Conservation (phyloP, 176 grass and related monocot species). For the Carex littledalei region DNA sequence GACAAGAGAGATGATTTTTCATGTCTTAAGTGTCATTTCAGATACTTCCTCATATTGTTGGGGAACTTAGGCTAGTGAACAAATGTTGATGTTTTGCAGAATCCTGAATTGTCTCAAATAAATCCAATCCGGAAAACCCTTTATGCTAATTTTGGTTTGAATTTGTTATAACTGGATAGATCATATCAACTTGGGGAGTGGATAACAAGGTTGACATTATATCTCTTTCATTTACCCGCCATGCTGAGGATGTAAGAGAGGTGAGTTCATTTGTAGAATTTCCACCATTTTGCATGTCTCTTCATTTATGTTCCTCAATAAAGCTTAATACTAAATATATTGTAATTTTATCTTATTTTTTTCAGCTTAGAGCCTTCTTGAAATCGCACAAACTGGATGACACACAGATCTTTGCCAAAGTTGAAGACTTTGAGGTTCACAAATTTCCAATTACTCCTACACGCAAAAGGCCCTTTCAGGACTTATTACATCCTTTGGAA, state of each 20-base stretch:
- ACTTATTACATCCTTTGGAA: not conserved
- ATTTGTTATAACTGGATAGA: conserved; percentile 32
- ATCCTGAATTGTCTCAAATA: not conserved
- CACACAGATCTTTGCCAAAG: conserved; percentile 88
- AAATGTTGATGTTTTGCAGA: not conserved
- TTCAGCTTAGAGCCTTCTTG: conserved; percentile 87
- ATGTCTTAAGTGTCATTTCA: too few species aligned
- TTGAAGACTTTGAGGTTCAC: conserved; percentile 81
- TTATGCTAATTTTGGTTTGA: not conserved
- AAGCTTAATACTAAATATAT: conserved; percentile 7
- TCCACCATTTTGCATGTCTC: not conserved
- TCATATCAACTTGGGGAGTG: conserved; percentile 90
- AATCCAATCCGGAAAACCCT: not conserved
- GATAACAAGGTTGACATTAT: conserved; percentile 80
- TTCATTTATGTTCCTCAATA: conserved; percentile 11
- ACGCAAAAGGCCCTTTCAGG: not conserved
- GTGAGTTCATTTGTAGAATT: conserved; percentile 43
- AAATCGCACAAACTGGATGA: conserved; percentile 54
- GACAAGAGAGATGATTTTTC: not conserved
- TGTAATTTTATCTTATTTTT: conserved; percentile 28
- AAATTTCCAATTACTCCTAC: not conserved
- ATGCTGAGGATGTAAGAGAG: conserved; percentile 74
- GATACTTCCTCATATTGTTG: too few species aligned
- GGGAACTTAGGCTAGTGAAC: not conserved
- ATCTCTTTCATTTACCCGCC: conserved; percentile 92